Conservation (phyloP, 352 stramenopile species). For the Salisapilia sapeloensis region DNA sequence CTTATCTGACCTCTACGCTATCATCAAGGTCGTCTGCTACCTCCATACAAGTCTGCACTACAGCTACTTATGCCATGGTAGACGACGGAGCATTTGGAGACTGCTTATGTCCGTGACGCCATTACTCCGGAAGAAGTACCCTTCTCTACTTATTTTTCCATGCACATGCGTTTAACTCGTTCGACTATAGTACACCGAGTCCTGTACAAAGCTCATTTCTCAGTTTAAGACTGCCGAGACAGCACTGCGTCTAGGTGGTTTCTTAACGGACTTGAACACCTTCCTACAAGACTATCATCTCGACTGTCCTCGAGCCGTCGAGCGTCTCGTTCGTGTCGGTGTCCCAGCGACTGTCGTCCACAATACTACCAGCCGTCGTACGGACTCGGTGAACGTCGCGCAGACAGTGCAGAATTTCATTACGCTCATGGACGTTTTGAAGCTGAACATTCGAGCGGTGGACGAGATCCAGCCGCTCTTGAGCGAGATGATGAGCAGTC, state of each 20-base stretch:
- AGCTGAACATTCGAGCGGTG: slow-evolving; percentile 93
- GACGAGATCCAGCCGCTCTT: slow-evolving; percentile 96
- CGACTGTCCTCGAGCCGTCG: slow-evolving; percentile 89
- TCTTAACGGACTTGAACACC: slow-evolving; percentile 39
- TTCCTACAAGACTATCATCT: slow-evolving; percentile 94
- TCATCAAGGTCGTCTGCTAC: slow-evolving; percentile 79
- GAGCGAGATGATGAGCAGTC: slow-evolving; percentile 90
- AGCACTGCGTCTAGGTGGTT: slow-evolving; percentile 66
- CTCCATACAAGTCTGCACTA: not conserved
- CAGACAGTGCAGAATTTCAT: slow-evolving; percentile 97
- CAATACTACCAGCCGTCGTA: slow-evolving; percentile 65
- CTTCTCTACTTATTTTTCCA: not conserved
- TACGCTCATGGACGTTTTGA: slow-evolving; percentile 96
- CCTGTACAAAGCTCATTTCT: slow-evolving; percentile 95
- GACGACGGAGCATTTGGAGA: slow-evolving; percentile 94
- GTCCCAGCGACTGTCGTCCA: slow-evolving; percentile 86
- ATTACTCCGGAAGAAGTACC: slow-evolving; percentile 83
- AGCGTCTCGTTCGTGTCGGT: slow-evolving; percentile 88
- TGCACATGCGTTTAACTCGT: not conserved
- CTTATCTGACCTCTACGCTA: slow-evolving; percentile 87
- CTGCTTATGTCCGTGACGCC: slow-evolving; percentile 91
- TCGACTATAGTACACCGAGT: slow-evolving; percentile 80
- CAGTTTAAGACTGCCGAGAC: slow-evolving; percentile 96
- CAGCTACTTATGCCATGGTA: slow-evolving; percentile 2
- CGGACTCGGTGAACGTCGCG: slow-evolving; percentile 82